Conservation (phyloP, 768 basidiomycete genomes). For the Russula ochroleuca region DNA sequence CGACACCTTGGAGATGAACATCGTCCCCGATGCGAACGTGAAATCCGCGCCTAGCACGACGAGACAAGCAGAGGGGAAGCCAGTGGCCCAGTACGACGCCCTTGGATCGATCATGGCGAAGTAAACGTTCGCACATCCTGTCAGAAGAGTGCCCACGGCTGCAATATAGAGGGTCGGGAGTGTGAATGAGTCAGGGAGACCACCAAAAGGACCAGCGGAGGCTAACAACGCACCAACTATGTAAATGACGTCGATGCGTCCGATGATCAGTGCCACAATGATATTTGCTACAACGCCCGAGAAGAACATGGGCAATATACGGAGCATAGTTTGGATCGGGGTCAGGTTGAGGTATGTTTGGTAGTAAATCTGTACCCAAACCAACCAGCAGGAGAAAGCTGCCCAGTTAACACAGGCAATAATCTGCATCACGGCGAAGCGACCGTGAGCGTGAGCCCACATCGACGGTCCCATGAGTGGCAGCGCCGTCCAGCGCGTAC, state of each 20-base stretch:
- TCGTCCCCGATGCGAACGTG: slow-evolving; percentile 64
- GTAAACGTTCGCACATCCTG: slow-evolving; percentile 53
- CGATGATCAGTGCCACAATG: slow-evolving; percentile 58
- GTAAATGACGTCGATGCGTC: slow-evolving; percentile 50
- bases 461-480: slow-evolving; percentile 62
- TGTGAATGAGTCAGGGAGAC: background rate
- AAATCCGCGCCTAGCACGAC: slow-evolving; percentile 76
- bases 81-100: slow-evolving; percentile 67
- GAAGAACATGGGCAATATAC: slow-evolving; percentile 68
- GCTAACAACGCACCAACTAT: slow-evolving; percentile 47
- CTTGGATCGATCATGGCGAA: slow-evolving; percentile 62
- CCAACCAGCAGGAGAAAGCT: slow-evolving; percentile 50
- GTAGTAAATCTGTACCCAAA: slow-evolving; percentile 66
- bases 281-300: slow-evolving; percentile 61
- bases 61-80: slow-evolving; percentile 62
- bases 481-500: slow-evolving; percentile 42
- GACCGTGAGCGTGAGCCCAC: slow-evolving; percentile 60
- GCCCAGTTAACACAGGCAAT: slow-evolving; percentile 68
- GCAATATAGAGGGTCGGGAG: background rate
- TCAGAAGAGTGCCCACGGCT: slow-evolving; percentile 55
- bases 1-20: slow-evolving; percentile 68
- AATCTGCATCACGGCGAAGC: slow-evolving; percentile 54
- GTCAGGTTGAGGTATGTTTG: slow-evolving; percentile 55
- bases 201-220: background rate
- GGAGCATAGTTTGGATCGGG: slow-evolving; percentile 58